Evolutionary conservation across 176 grass and related monocot genomes (phyloP), one percentile per base, ranked within the genome.

Genomic region (Hyparrhenia diplandra): DNA sequence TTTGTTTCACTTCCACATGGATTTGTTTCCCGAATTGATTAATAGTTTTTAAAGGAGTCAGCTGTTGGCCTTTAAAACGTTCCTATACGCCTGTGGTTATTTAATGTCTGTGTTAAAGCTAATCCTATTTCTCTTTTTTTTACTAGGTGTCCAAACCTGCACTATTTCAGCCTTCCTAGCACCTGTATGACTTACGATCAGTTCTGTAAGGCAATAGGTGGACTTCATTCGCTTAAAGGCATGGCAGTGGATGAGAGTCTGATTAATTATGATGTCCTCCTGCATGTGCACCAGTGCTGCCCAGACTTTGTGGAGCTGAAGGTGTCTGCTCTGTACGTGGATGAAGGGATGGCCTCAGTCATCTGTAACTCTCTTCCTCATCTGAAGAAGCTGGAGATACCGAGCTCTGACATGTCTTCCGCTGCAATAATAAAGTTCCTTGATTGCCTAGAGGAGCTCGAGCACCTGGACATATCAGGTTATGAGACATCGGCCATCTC

Each of bases 381-480:
- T 34, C 79, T 94, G 51, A 82, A 52, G 66, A 90, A 94, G 79
- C 88, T 94, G 17, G 91, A 94, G 79, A 94, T 90, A 77, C 81
- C 91, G 17, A 85, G 83, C 8, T 77, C 88, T 9, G 79, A 70
- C 58, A 77, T 90, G 74, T 66, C 79, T 10, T 54, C 74, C 2
- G 64, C 72, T 4, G 88, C 88, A 7, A 88, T 94, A 54, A 64
- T 84, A 55, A 85, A 34, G 79, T 86, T 94, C 71, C 85, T 94
- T 25, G 82, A 94, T 49, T 78, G 43, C 59, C 64, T 94, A n/a
- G 86, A 86, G 83, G 75, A 86, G 60, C 85, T 94, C 4, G 88
- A 90, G 66, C 79, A 90, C 77, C 60, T 94, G 76, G 88, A 94
- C 51, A 94, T 94, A 39, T 94, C 91, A 47, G 91, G 91, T 45